phyloP scores from a whole-genome alignment of 164 flowering plant species.

The Santalum album region DNA sequence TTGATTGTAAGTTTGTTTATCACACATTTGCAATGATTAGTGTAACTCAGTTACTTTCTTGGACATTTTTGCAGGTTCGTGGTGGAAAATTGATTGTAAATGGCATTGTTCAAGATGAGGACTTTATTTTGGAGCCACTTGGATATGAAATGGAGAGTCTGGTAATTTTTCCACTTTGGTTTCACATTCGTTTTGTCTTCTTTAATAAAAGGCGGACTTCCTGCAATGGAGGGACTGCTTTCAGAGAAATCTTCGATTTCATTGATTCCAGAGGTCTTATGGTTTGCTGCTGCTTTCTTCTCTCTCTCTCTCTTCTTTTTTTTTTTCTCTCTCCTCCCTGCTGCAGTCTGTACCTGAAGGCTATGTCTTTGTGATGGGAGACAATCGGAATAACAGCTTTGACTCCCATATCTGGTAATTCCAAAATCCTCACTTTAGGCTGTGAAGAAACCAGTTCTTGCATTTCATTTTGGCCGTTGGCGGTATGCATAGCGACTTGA shows the following conservation, averaged over 20 bases:
- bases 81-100: slow-evolving; percentile 79
- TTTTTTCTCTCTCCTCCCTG: no score
- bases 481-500: neutral
- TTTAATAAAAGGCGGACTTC: no score
- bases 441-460: no score
- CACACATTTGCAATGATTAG: no score
- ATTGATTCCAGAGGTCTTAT: no score
- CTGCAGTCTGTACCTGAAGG: slow-evolving; percentile 90
- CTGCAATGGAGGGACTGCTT: no score
- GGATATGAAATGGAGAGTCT: slow-evolving; percentile 75
- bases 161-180: slow-evolving; percentile 27
- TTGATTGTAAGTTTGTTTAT: no score
- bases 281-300: neutral
- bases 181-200: neutral
- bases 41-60: neutral
- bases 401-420: slow-evolving; percentile 91
- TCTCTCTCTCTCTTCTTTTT: no score
- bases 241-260: no score
- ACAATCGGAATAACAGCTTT: slow-evolving; percentile 90
- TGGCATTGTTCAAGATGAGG: slow-evolving; percentile 68
- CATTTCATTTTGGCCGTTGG: neutral
- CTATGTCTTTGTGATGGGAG: slow-evolving; percentile 93
- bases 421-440: no score
- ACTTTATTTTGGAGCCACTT: slow-evolving; percentile 79
- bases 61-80: slow-evolving; percentile 34